These are phyloP conservation scores for Sordaria brevicollis DNA, from an alignment of 495 filamentous ascomycete genomes.

Conservation along the genomic window DNA sequence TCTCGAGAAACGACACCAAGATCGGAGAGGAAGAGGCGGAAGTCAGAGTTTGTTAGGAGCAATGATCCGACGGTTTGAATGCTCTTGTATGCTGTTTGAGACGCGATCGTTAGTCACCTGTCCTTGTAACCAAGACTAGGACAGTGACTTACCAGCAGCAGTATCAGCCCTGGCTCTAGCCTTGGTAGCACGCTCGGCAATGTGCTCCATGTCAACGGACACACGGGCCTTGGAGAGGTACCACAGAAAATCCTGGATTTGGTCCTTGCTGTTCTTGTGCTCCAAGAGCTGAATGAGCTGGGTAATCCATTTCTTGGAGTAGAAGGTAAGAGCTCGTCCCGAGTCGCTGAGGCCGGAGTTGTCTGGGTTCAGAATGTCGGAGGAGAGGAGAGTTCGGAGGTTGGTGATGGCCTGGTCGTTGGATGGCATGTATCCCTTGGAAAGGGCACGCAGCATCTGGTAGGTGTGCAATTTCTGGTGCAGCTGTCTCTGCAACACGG, in stretches of 20 bases:
- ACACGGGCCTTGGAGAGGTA: slow-evolving; percentile 62
- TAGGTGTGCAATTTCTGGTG: slow-evolving; percentile 87
- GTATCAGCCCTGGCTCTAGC: slow-evolving; percentile 68
- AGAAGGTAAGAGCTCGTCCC: slow-evolving; percentile 62
- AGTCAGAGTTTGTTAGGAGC: slow-evolving; percentile 81
- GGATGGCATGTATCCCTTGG: slow-evolving; percentile 82
- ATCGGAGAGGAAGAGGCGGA: slow-evolving; percentile 79
- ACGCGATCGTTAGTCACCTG: background rate
- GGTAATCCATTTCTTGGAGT: slow-evolving; percentile 58
- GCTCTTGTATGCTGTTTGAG: slow-evolving; percentile 59
- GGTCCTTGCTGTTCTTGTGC: slow-evolving; percentile 75
- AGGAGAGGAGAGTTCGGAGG: slow-evolving; percentile 66
- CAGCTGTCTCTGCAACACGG: slow-evolving; percentile 59
- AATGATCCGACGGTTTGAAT: slow-evolving; percentile 74
- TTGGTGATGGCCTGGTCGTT: slow-evolving; percentile 78
- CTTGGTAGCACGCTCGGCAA: slow-evolving; percentile 50
- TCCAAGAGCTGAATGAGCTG: slow-evolving; percentile 66
- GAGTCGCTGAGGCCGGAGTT: slow-evolving; percentile 67
- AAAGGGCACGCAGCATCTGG: slow-evolving; percentile 77
- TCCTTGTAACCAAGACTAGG: background rate
- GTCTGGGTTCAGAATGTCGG: slow-evolving; percentile 67
- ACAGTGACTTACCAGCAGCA: slow-evolving; percentile 49
- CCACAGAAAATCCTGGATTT: slow-evolving; percentile 89
- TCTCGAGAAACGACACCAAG: slow-evolving; percentile 68
- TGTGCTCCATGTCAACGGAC: slow-evolving; percentile 55